phyloP scores from a whole-genome alignment of 176 grass and related monocot species.

The Carex pumila region DNA sequence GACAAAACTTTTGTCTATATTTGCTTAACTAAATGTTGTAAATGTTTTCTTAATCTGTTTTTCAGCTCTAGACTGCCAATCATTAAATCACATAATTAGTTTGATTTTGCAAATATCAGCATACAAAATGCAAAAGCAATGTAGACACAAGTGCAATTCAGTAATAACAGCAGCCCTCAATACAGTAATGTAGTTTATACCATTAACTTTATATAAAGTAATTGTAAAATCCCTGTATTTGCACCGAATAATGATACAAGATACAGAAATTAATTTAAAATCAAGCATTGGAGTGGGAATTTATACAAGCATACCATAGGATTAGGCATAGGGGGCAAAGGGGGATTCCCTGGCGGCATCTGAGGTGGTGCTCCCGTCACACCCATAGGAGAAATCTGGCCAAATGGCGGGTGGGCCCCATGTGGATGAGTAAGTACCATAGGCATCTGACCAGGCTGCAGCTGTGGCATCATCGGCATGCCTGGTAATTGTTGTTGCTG shows the following conservation, averaged over 20 bases:
- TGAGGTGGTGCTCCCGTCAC: constrained; percentile 43
- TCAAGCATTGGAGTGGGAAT: not conserved
- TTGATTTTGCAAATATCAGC: not conserved
- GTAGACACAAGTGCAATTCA: not conserved
- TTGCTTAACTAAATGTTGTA: not conserved
- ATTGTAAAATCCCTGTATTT: not conserved
- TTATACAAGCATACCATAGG: constrained; percentile 54
- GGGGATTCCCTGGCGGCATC: constrained; percentile 49
- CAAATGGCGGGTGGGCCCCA: constrained; percentile 49
- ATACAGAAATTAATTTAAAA: not conserved
- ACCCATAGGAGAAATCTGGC: constrained; percentile 34
- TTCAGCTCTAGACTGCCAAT: not conserved
- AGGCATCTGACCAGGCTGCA: constrained; percentile 68
- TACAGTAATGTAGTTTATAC: not conserved
- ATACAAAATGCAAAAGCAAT: not conserved
- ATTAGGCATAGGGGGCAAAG: constrained; percentile 70
- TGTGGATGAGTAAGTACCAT: constrained; percentile 49
- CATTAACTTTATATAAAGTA: not conserved
- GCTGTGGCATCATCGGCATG: constrained; percentile 41
- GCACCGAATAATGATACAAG: not conserved
- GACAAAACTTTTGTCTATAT: not conserved
- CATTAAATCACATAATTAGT: not conserved
- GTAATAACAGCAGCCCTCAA: not conserved
- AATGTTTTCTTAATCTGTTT: not conserved
- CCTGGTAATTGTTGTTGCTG: constrained; percentile 53